A percentile compares a stretch with the other conserved stretches of the same genome.
Evolutionary conservation across 2,329 filamentous ascomycete genomes (phyloP).

Genomic region (Ramularia endophylla): DNA sequence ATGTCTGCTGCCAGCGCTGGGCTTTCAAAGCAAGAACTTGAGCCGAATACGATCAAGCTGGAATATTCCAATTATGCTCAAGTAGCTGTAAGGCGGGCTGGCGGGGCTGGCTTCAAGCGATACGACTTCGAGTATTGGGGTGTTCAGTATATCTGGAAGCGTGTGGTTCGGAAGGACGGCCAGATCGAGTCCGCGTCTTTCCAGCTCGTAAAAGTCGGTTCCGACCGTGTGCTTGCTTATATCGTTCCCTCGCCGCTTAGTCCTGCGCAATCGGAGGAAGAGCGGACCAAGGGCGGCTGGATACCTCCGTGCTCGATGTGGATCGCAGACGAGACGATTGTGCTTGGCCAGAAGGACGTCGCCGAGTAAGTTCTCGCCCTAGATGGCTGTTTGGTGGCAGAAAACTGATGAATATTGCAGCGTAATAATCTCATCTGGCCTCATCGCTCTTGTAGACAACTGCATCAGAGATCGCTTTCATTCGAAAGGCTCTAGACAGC

Average conservation of each 20-base stretch:
- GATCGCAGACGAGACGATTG: slow-evolving; percentile 69
- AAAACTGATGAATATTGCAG: slow-evolving; percentile 41
- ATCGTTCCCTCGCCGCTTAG: slow-evolving; percentile 76
- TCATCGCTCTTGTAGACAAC: slow-evolving; percentile 84
- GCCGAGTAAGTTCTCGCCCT: slow-evolving; percentile 65
- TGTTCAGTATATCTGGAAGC: slow-evolving; percentile 75
- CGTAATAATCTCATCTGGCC: slow-evolving; percentile 81
- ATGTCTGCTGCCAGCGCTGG: slow-evolving; percentile 35
- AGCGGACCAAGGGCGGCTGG: slow-evolving; percentile 78
- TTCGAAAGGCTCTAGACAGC: slow-evolving; percentile 45
- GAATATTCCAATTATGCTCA: slow-evolving; percentile 98
- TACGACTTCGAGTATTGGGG: slow-evolving; percentile 98
- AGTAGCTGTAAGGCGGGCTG: slow-evolving; percentile 69
- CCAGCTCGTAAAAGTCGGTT: slow-evolving; percentile 67
- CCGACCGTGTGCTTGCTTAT: slow-evolving; percentile 65
- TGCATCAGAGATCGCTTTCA: slow-evolving; percentile 78
- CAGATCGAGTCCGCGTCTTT: slow-evolving; percentile 63
- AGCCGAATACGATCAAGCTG: slow-evolving; percentile 67
- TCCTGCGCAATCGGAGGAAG: slow-evolving; percentile 62
- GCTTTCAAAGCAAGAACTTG: slow-evolving; percentile 5
- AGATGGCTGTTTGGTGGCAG: slow-evolving; percentile 14
- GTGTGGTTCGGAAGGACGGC: slow-evolving; percentile 62
- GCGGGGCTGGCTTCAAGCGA: slow-evolving; percentile 60
- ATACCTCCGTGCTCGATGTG: slow-evolving; percentile 85
- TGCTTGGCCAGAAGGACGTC: slow-evolving; percentile 68